These are phyloP conservation scores for Cryoendolithus antarcticus DNA, from an alignment of 2,329 filamentous ascomycete genomes.

Conservation along the genomic window DNA sequence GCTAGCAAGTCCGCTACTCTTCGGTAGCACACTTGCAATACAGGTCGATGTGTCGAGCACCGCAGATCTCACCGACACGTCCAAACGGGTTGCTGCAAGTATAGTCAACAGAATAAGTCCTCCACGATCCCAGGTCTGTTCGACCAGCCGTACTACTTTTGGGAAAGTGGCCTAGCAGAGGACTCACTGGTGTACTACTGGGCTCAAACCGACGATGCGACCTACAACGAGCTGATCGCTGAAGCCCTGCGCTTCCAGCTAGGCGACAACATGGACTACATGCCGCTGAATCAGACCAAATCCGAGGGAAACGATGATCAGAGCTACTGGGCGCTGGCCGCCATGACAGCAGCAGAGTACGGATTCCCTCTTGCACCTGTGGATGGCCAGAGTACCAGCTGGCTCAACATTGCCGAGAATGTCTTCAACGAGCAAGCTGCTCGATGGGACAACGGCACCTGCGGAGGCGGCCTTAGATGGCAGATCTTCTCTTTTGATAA, in stretches of 20 bases:
- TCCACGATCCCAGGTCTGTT: constrained; percentile 14
- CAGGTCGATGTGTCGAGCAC: constrained; percentile 11
- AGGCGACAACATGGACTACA: constrained; percentile 48
- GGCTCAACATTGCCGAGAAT: constrained; percentile 62
- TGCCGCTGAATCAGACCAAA: constrained; percentile 33
- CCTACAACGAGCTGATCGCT: constrained; percentile 48
- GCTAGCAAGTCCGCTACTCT: constrained; percentile 1
- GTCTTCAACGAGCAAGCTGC: constrained; percentile 65
- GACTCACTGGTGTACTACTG: constrained; percentile 60
- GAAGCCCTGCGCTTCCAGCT: constrained; percentile 49
- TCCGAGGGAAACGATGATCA: constrained; percentile 41
- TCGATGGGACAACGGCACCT: constrained; percentile 55
- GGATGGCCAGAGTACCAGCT: constrained; percentile 52
- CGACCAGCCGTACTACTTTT: constrained; percentile 38
- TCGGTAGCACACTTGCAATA: constrained; percentile 8
- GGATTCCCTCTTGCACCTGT: constrained; percentile 49
- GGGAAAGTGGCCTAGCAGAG: constrained; percentile 53
- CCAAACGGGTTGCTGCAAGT: constrained; percentile 5
- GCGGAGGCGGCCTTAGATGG: constrained; percentile 68
- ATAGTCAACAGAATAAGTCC: constrained; percentile 10
- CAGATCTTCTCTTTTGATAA: constrained; percentile 69
- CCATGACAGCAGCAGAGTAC: constrained; percentile 66
- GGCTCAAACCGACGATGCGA: constrained; percentile 50
- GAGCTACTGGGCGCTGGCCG: constrained; percentile 70
- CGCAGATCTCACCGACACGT: constrained; percentile 5